Conservation (phyloP, 495 filamentous ascomycete genomes). For the Penicillium waksmanii region DNA sequence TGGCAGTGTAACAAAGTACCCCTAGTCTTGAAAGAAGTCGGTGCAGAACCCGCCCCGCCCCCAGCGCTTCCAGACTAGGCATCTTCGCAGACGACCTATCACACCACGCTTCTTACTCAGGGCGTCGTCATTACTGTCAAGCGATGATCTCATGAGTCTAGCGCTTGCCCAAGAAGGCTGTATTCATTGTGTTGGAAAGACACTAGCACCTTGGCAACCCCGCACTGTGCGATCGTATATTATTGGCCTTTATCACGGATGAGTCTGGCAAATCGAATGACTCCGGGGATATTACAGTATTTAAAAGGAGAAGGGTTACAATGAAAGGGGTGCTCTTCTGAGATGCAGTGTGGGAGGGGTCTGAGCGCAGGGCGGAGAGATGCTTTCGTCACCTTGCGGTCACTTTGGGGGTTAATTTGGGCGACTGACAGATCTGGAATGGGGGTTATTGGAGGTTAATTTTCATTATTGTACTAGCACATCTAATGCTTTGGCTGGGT, state of each 20-base stretch:
- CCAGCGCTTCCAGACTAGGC: conserved; percentile 10
- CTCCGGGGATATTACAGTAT: neutral
- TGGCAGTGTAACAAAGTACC: conserved; percentile 3
- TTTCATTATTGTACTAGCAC: neutral
- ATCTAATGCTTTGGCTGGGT: no score
- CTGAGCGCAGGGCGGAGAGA: conserved; percentile 4
- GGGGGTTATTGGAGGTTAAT: neutral
- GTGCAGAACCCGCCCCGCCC: conserved; percentile 9
- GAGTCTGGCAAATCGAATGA: neutral
- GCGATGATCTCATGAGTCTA: conserved; percentile 23
- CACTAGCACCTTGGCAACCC: conserved; percentile 4
- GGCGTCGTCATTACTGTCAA: conserved; percentile 20
- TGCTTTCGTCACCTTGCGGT: neutral
- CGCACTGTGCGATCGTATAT: neutral
- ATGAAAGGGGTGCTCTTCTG: neutral
- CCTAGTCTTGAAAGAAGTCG: conserved; percentile 9
- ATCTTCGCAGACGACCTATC: conserved; percentile 24
- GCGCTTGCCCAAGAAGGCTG: neutral
- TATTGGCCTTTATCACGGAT: neutral
- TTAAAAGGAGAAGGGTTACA: neutral
- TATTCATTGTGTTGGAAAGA: neutral
- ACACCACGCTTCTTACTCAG: conserved; percentile 15
- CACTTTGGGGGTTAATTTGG: conserved; percentile 1
- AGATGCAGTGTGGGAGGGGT: conserved; percentile 1
- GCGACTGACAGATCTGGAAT: neutral